phyloP scores from a whole-genome alignment of 2,329 filamentous ascomycete species.

The Penicillium expansum region DNA sequence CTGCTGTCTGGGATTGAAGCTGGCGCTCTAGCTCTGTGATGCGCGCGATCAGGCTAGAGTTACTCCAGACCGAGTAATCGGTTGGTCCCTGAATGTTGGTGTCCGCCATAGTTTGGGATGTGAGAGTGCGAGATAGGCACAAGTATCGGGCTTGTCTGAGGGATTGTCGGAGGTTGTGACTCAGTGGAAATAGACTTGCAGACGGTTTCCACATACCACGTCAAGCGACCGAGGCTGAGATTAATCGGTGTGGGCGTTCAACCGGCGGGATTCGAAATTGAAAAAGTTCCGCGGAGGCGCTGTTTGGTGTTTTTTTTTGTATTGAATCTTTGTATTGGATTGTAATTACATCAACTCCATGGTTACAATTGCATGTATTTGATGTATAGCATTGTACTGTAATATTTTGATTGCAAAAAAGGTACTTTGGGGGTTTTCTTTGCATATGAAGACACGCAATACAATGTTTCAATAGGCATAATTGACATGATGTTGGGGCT shows the following conservation, averaged over 20 bases:
- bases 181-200: constrained; percentile 16
- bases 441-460: fast-evolving
- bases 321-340: not conserved
- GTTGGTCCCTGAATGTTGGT: constrained; percentile 14
- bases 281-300: constrained; percentile 8
- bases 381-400: not conserved
- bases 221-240: constrained; percentile 4
- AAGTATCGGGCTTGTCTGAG: constrained; percentile 13
- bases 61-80: constrained; percentile 67
- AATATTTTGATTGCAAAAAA: too few species aligned
- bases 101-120: constrained; percentile 25
- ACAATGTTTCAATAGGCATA: not conserved
- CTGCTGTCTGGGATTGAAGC: constrained; percentile 52
- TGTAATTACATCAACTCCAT: not conserved
- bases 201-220: constrained; percentile 35
- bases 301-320: constrained; percentile 4
- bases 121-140: constrained; percentile 13
- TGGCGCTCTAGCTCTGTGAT: constrained; percentile 67
- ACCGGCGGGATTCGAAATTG: constrained; percentile 13
- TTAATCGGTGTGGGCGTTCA: not conserved
- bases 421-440: fast-evolving
- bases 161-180: constrained; percentile 10
- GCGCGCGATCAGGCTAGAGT: constrained; percentile 64
- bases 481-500: not conserved
- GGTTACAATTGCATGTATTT: not conserved